Evolutionary conservation across 129 eudicot genomes (phyloP).

Genomic region (Ambrosia artemisiifolia): DNA sequence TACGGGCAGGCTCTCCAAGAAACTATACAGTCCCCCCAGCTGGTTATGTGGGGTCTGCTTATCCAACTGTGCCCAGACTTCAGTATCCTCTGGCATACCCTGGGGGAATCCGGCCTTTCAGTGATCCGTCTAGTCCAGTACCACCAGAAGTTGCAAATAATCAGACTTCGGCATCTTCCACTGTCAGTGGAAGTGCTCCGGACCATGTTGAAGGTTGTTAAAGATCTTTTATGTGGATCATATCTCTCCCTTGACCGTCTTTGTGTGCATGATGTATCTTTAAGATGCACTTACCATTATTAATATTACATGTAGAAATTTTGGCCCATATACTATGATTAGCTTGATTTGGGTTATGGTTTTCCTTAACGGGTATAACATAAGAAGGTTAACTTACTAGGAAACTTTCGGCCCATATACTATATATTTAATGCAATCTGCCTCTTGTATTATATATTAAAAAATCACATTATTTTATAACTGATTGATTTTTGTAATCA

Average conservation of each 20-base stretch:
- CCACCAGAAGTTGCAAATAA: conserved; percentile 57
- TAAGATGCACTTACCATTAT: too few species aligned
- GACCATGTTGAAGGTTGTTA: conserved; percentile 83
- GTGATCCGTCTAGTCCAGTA: conserved; percentile 74
- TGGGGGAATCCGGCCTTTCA: conserved; percentile 68
- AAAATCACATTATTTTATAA: too few species aligned
- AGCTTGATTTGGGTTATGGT: too few species aligned
- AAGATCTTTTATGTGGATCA: background rate
- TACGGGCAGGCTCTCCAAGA: conserved; percentile 68
- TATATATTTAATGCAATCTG: background rate
- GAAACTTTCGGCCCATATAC: too few species aligned
- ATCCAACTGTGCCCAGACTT: conserved; percentile 57
- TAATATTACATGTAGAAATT: too few species aligned
- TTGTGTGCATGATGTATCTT: background rate
- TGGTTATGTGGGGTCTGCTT: conserved; percentile 64
- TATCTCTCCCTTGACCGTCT: background rate
- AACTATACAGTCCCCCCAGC: conserved; percentile 52
- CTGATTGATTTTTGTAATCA: background rate
- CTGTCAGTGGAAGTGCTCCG: conserved; percentile 58
- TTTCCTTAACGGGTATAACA: too few species aligned
- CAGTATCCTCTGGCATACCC: conserved; percentile 73
- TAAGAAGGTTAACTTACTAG: too few species aligned
- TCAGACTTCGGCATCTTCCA: conserved; percentile 68
- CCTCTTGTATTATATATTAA: too few species aligned
- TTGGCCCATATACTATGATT: too few species aligned